Percentiles rank a stretch among this genome's conserved stretches.
These are phyloP conservation scores for Trametes cingulata DNA, from an alignment of 768 basidiomycete genomes.

Conservation along the genomic window DNA sequence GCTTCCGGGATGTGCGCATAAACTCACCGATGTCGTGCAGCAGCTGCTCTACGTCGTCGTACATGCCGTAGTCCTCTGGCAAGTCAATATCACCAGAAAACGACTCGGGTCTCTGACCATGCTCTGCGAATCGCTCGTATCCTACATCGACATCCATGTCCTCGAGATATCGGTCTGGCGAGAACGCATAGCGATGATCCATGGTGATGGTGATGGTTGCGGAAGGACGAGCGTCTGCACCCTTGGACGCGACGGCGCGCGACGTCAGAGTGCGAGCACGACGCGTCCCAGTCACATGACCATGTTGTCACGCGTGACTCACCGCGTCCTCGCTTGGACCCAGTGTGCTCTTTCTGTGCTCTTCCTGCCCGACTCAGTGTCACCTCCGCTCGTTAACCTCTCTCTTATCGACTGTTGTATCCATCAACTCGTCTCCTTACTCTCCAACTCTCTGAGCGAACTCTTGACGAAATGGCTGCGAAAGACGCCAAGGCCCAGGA, in stretches of 20 bases:
- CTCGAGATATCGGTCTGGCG: not conserved
- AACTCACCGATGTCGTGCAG: constrained; percentile 23
- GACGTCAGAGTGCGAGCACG: not conserved
- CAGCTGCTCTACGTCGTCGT: constrained; percentile 24
- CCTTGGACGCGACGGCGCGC: not conserved
- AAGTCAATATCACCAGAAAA: not conserved
- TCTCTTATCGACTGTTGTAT: not conserved
- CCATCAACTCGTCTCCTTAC: not conserved
- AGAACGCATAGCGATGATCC: too few species aligned
- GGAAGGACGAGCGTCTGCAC: not conserved
- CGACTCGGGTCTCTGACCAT: not conserved
- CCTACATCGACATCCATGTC: not conserved
- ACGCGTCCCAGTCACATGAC: constrained; percentile 14
- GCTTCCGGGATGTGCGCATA: constrained; percentile 35
- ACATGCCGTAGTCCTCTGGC: constrained; percentile 16
- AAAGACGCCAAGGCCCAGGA: constrained; percentile 26
- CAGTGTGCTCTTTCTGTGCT: not conserved
- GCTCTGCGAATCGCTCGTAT: not conserved
- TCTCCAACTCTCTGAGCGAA: too few species aligned
- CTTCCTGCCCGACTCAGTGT: not conserved
- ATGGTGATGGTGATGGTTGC: not conserved
- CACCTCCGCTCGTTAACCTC: constrained; percentile 10
- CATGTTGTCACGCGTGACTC: constrained; percentile 13
- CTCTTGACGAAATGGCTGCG: constrained; percentile 8
- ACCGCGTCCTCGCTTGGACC: constrained; percentile 6